Percentiles rank a stretch among this genome's conserved stretches.
phyloP scores from a whole-genome alignment of 2,329 filamentous ascomycete genomes.

The Monosporascus sp. region DNA sequence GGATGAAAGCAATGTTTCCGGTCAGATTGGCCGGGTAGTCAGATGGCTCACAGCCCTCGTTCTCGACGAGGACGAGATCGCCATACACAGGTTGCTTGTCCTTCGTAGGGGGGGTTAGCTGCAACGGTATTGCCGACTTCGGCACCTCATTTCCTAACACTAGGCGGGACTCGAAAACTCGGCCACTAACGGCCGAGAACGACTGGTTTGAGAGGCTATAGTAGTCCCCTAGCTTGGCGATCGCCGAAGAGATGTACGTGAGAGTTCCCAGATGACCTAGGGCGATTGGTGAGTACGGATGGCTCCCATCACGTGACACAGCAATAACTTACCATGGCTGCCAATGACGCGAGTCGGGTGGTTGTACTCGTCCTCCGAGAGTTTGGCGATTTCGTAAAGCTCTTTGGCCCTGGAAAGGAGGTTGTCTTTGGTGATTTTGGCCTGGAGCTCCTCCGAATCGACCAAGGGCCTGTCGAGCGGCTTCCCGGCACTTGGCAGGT shows the following conservation, averaged over 20 bases:
- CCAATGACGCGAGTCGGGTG: slow-evolving; percentile 69
- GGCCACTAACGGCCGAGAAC: slow-evolving; percentile 57
- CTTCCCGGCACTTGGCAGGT: slow-evolving; percentile 7
- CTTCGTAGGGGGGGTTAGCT: slow-evolving; percentile 61
- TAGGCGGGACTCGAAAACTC: slow-evolving; percentile 53
- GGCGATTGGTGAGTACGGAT: background rate
- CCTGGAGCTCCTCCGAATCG: slow-evolving; percentile 50
- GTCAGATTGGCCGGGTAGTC: slow-evolving; percentile 57
- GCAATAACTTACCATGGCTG: slow-evolving; percentile 44
- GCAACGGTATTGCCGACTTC: slow-evolving; percentile 49
- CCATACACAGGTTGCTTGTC: slow-evolving; percentile 54
- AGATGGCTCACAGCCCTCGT: slow-evolving; percentile 55
- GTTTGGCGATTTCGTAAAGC: slow-evolving; percentile 58
- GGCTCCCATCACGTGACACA: background rate
- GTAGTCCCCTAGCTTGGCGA: slow-evolving; percentile 52
- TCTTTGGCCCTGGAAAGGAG: slow-evolving; percentile 55
- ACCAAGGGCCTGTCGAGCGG: slow-evolving; percentile 33
- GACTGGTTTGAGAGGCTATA: slow-evolving; percentile 58
- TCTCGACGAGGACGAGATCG: slow-evolving; percentile 53
- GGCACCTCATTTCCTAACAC: slow-evolving; percentile 49
- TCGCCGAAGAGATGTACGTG: slow-evolving; percentile 53
- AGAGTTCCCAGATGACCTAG: slow-evolving; percentile 59
- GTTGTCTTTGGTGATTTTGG: slow-evolving; percentile 47
- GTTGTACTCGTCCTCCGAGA: slow-evolving; percentile 53
- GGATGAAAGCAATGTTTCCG: slow-evolving; percentile 65